Base-by-base conservation (phyloP, 2,329 filamentous ascomycete genomes). In the Trichoderma pleuroti region DNA sequence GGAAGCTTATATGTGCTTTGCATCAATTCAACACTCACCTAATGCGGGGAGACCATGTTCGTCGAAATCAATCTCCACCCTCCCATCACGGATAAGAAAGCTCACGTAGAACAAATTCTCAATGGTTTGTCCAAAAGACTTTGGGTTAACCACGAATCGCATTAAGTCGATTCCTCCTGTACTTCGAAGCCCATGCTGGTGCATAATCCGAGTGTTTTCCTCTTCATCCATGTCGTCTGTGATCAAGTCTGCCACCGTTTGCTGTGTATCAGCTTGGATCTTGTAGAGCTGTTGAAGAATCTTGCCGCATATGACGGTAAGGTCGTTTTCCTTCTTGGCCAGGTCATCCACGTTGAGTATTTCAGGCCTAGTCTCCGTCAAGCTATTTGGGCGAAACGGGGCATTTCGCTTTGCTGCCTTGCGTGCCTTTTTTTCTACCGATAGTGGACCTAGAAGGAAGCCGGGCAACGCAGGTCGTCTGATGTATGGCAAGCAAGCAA, bases 61-160 rank as follows among this genome's bases (percentile, higher is more conserved):
- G 76, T 98, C 94, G 70, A 89, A 87, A 4, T 88, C 85, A n/a
- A 99, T 86, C 39, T 88, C 89, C 7, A 94, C 88, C 72, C 87
- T 89, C 12, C 94, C 94, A 81, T 99, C 96, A 71, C 93, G 90
- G 72, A 98, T 93, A 72, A 99, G 83, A 77, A 99, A 99, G 78
- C 93, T 97, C 75, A 97, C 88, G 79, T 98, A 98, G 80, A 99
- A 99, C 76, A 99, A 85, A 76, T 99, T 99, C 79, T 99, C 96
- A 8, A 99, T 90, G 0, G 94, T 97, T 80, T 99, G 96, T 0
- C 93, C 93, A 76, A 98, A 99, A 0, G 93, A 97, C 49, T 84
- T 84, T 0, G 96, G 96, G 75, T 99, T 97, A 73, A 98, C 87
- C 52, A 94, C 93, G 75, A 98, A 98, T 66, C 92, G 90, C 79